Percentiles rank a stretch among this genome's conserved stretches.
phyloP scores from a whole-genome alignment of 2,329 filamentous ascomycete species.

The Aspergillus eucalypticola region DNA sequence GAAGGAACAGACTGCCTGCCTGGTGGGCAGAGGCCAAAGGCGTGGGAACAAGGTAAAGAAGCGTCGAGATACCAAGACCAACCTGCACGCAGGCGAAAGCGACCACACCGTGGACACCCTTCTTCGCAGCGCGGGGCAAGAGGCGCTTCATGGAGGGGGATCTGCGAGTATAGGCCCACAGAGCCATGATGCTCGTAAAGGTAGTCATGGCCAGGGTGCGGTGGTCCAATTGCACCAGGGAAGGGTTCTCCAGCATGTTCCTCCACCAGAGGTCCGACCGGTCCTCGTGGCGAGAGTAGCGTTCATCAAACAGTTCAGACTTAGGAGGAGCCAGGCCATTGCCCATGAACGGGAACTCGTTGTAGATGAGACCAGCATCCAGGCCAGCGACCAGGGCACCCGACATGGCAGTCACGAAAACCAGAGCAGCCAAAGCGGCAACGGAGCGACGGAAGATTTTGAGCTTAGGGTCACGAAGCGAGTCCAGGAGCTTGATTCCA shows the following conservation, averaged over 20 bases:
- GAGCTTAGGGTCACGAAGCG: slow-evolving; percentile 68
- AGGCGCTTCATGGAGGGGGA: slow-evolving; percentile 62
- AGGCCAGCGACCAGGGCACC: slow-evolving; percentile 91
- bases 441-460: slow-evolving; percentile 72
- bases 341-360: slow-evolving; percentile 97
- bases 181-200: slow-evolving; percentile 73
- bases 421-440: slow-evolving; percentile 68
- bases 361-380: slow-evolving; percentile 96
- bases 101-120: slow-evolving; percentile 75
- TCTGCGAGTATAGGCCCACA: slow-evolving; percentile 78
- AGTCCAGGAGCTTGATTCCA: slow-evolving; percentile 61
- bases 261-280: slow-evolving; percentile 89
- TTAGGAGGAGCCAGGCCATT: slow-evolving; percentile 76
- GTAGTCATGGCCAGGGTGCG: slow-evolving; percentile 88
- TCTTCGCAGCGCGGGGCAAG: slow-evolving; percentile 59
- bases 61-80: slow-evolving; percentile 80
- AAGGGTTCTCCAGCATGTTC: slow-evolving; percentile 96
- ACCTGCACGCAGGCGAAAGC: slow-evolving; percentile 83
- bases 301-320: slow-evolving; percentile 78
- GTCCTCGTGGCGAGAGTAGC: slow-evolving; percentile 79
- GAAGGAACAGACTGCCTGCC: slow-evolving; percentile 79
- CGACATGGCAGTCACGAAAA: slow-evolving; percentile 90
- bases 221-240: slow-evolving; percentile 92
- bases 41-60: slow-evolving; percentile 91
- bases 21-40: slow-evolving; percentile 89